Base-by-base conservation (phyloP, 768 basidiomycete genomes). In the Psilocybe subaeruginosa region DNA sequence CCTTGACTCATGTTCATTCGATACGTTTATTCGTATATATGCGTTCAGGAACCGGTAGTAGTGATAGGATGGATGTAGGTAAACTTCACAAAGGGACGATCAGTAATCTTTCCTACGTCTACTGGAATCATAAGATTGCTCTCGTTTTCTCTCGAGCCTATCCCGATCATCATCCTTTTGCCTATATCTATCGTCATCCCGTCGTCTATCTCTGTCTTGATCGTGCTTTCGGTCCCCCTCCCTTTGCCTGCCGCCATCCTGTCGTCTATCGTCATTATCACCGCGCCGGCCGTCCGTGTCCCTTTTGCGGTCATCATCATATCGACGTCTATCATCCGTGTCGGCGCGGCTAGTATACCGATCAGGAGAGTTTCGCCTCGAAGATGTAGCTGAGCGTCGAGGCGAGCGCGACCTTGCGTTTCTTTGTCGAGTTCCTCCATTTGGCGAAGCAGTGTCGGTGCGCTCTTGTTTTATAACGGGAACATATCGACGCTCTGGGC, bases 381-480 rank as follows among this genome's bases (percentile, higher is more conserved):
- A 88, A 19, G 72, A 72, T 14, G 74, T 69, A 2, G 73, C 70
- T n/a, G 80, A 80, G 11, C 75, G 73, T 27, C 69, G 69, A 47
- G 77, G 79, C 27, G 74, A 82, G 59, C 72, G 76, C 53, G 69
- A 79, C 65, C 73, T 78, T 46, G 67, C 74, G 68, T 72, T 74
- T 65, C 72, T 66, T 11, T 71, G 73, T 8, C 73, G 70, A 37
- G 68, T 60, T 4, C 61, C 66, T n/a, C 70, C 71, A 54, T 81
- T 80, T 56, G 61, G 64, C 11, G 64, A 62, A 16, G 66, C 57
- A 2, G 64, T 61, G 43, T 64, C 63, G 8, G 62, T 49, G 7
- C 80, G 79, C 54, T 92, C 93, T 70, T 80, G 81, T 76, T 86
- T 93, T 48, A 94, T 69, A 31, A 99, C 78, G 9, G 97, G 96